Percentiles rank a stretch among this genome's conserved stretches.
phyloP scores from a whole-genome alignment of 164 flowering plant genomes.

The Dillenia turbinata region DNA sequence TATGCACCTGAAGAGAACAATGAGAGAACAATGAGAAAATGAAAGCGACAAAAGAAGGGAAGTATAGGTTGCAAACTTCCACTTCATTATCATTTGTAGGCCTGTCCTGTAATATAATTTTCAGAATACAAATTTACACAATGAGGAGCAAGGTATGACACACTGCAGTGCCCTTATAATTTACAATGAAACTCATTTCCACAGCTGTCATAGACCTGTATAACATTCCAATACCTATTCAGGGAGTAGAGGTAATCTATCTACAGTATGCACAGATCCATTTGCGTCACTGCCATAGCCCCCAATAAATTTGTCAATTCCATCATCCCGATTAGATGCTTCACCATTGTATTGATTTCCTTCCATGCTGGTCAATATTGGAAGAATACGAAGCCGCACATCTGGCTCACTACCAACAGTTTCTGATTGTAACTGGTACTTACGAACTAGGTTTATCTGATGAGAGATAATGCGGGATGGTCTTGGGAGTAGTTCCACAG shows the following conservation, averaged over 20 bases:
- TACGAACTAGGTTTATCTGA: conserved; percentile 60
- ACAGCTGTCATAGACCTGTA: neutral
- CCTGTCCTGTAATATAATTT: too few relatives aligned
- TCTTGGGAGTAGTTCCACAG: conserved; percentile 84
- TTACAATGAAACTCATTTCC: neutral
- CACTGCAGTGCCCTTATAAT: neutral
- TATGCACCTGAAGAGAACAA: too few relatives aligned
- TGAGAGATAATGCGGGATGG: conserved; percentile 52
- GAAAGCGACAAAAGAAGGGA: too few relatives aligned
- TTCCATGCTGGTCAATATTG: conserved; percentile 24
- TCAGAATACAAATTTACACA: neutral
- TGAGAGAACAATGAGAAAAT: too few relatives aligned
- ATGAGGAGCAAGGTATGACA: neutral
- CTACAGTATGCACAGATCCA: conserved; percentile 39
- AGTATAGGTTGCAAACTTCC: too few relatives aligned
- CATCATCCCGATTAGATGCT: conserved; percentile 14
- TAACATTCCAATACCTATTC: conserved; percentile 26
- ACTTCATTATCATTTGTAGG: too few relatives aligned
- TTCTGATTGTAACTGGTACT: conserved; percentile 53
- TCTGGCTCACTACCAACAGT: conserved; percentile 45
- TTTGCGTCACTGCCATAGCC: conserved; percentile 22
- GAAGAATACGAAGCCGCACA: conserved; percentile 51
- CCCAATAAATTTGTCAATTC: conserved; percentile 18
- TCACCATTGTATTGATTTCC: conserved; percentile 11
- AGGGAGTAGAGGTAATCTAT: conserved; percentile 74